A percentile compares a stretch with the other conserved stretches of the same genome.
Conservation (phyloP, 2,329 filamentous ascomycete species). For the Bisporella sp. region DNA sequence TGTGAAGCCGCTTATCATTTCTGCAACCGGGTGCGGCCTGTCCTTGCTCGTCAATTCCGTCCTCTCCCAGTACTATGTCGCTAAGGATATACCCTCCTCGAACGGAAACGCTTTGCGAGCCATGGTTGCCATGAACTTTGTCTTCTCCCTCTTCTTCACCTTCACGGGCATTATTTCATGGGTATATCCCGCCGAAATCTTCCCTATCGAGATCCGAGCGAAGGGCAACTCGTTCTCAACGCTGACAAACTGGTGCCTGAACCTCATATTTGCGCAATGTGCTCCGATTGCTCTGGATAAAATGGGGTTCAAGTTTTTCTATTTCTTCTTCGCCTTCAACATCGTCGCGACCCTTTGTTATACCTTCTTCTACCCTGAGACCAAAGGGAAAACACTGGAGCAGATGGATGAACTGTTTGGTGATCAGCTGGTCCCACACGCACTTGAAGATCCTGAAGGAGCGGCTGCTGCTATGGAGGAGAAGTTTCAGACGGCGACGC, state of each 20-base stretch:
- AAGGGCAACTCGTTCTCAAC: constrained; percentile 53
- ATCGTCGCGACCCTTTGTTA: constrained; percentile 30
- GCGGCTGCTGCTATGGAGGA: constrained; percentile 23
- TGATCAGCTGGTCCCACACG: constrained; percentile 30
- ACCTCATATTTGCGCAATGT: constrained; percentile 44
- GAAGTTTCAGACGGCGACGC: constrained; percentile 25
- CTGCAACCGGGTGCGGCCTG: constrained; percentile 39
- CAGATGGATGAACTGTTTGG: constrained; percentile 27
- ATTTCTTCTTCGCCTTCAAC: constrained; percentile 40
- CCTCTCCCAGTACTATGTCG: not conserved
- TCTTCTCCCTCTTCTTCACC: constrained; percentile 38
- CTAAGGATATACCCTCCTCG: not conserved
- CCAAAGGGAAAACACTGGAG: constrained; percentile 24
- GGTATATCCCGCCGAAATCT: constrained; percentile 51
- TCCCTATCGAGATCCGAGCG: constrained; percentile 50
- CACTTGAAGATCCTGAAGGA: constrained; percentile 26
- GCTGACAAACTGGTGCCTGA: constrained; percentile 48
- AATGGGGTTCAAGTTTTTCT: constrained; percentile 43
- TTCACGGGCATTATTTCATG: constrained; percentile 47
- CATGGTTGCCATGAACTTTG: constrained; percentile 44
- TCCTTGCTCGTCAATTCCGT: constrained; percentile 18
- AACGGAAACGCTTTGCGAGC: constrained; percentile 38
- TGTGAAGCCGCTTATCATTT: constrained; percentile 32
- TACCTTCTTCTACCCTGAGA: constrained; percentile 23
- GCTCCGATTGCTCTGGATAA: constrained; percentile 48